Evolutionary conservation across 768 basidiomycete genomes (phyloP), one percentile per base, ranked within the genome.

Genomic region (Solioccasus polychromus): DNA sequence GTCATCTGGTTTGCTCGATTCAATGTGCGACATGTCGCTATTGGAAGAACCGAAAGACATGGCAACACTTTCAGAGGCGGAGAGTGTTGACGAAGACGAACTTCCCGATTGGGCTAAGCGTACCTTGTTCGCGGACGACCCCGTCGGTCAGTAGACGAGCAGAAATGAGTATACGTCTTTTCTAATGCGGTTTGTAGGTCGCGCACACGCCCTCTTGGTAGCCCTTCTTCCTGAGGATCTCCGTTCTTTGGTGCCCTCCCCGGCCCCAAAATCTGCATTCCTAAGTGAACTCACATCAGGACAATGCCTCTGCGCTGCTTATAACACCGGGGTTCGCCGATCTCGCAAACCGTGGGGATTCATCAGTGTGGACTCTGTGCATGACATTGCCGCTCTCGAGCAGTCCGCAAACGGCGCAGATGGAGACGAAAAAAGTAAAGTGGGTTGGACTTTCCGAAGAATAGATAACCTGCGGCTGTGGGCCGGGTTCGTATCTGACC

Each of bases 271-370:
- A 20, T 39, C 44, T 9, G 59, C 61, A 0, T 75, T 89, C 53
- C 71, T 88, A 2, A 62, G 68, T 3, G 73, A 71, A 4, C 70
- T 89, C 7, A 76, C 85, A 2, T 90, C 85, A 4, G 92, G 92
- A 0, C 86, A 91, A 56, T 66, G 90, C 8, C 76, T 94, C 11
- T 94, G 92, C 55, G 62, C 73, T 2, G 83, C 88, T 0, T 92
- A 92, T 68, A 95, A 94, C 63, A 65, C 77, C 10, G 85, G 80
- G 23, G 85, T 94, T 0, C 79, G 92, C 20, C 78, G 80, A 47
- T 92, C 89, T 8, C 80, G 79, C 37, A 80, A 85, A 52, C 88
- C 89, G 0, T 95, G 91, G 90, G 92, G 92, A 1, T 94, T 84
- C 64, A 85, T 94, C 45, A 86, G 77, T 49, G 67, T 74, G 35